Conservation (phyloP, 140 eudicot species). For the Stevia rebaudiana region DNA sequence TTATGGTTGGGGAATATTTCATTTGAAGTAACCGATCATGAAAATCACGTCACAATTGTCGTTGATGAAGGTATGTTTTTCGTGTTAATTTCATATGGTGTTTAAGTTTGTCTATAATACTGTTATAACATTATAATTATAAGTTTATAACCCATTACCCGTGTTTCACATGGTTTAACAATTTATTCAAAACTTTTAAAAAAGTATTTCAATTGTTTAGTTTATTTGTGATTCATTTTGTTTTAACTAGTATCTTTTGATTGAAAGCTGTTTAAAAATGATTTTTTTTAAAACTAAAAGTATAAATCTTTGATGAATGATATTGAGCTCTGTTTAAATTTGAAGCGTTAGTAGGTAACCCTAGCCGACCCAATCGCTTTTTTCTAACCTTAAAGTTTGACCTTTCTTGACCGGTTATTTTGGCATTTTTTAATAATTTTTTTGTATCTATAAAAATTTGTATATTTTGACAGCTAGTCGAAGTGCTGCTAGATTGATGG, state of each 20-base stretch:
- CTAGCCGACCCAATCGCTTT: not conserved
- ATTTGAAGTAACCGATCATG: conserved; percentile 61
- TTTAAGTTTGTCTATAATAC: not conserved
- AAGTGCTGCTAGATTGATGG: conserved; percentile 70
- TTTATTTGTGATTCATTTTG: not conserved
- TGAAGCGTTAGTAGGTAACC: not conserved
- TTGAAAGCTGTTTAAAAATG: not conserved
- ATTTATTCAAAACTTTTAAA: too few relatives aligned
- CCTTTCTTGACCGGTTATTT: not conserved
- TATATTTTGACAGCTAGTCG: conserved; percentile 50
- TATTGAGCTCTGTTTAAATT: not conserved
- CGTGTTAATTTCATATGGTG: not conserved
- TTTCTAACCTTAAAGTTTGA: not conserved
- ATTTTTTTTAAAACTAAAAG: too few relatives aligned
- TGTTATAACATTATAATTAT: not conserved
- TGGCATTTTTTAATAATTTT: not conserved
- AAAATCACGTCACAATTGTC: conserved; percentile 60
- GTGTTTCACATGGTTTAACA: not conserved
- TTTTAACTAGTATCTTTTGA: not conserved
- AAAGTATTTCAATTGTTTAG: too few relatives aligned
- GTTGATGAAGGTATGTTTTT: conserved; percentile 63
- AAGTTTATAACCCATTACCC: not conserved
- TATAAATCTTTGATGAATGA: not conserved
- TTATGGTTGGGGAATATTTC: conserved; percentile 93
- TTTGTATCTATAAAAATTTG: not conserved